Conservation (phyloP, 2,329 filamentous ascomycete species). For the Dendryphion nanum region DNA sequence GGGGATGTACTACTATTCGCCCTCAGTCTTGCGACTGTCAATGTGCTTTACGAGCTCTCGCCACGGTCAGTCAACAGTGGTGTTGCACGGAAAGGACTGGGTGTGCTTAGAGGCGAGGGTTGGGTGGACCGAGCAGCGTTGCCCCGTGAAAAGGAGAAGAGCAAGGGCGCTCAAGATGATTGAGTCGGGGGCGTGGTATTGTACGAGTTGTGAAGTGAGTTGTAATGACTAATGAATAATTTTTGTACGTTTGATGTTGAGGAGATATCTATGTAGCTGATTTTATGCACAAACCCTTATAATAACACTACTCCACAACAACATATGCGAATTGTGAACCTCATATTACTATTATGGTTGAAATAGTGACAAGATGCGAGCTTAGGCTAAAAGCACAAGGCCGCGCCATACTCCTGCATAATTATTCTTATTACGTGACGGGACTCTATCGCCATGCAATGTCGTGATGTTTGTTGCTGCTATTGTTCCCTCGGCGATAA, state of each 20-base stretch:
- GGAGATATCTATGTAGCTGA: too few relatives aligned
- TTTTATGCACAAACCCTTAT: too few relatives aligned
- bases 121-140: constrained; percentile 61
- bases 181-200: neutral
- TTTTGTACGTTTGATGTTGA: too few relatives aligned
- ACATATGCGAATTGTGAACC: too few relatives aligned
- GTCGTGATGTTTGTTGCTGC: neutral
- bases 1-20: constrained; percentile 87
- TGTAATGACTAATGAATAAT: constrained; percentile 10
- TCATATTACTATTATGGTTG: too few relatives aligned
- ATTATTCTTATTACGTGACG: too few relatives aligned
- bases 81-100: constrained; percentile 68
- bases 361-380: too few relatives aligned
- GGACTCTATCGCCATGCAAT: neutral
- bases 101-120: constrained; percentile 72
- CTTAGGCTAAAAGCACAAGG: too few relatives aligned
- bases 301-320: too few relatives aligned
- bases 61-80: constrained; percentile 66
- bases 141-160: neutral
- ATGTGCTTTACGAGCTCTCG: constrained; percentile 72
- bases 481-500: constrained; percentile 3
- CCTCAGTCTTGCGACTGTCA: constrained; percentile 72
- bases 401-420: too few relatives aligned
- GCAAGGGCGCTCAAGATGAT: too few relatives aligned
- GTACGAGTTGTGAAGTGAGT: constrained; percentile 1